Base-by-base conservation (phyloP, 768 basidiomycete genomes). In the Kwoniella botswanensis region DNA sequence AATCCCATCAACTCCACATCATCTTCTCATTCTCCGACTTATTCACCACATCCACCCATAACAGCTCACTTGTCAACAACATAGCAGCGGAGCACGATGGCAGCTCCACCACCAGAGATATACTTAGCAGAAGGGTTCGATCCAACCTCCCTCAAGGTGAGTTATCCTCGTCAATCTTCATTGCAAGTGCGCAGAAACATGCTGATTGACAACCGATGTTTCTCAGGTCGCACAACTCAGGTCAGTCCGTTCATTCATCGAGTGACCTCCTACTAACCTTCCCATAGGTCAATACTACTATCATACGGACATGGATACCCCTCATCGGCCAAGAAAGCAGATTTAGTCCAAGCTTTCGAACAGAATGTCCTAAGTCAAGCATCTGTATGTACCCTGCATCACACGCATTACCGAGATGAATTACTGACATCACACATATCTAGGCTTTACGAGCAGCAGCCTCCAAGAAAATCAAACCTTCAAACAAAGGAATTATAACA, bases 141-240 rank as follows among this genome's bases (percentile, higher is more conserved):
- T 54, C 63, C 78, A 0, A 69, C 46, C 35, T 54, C 70, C 0
- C 68, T 83, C 9, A 76, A 71, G 59, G 82, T 82, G 59, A 65
- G 80, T 75, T 9, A 18, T 1, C 54, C 52, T 43, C 21, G 50
- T 46, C 56, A 46, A 17, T n/a, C 26, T 7, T 21, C 11, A 17
- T 29, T 35, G 35, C 35, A 35, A 35, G 35, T 35, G 35, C 35
- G 4, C 35, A 35, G 24, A 35, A 53, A 65, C 29, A 18, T 42
- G 59, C 68, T 59, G 71, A 50, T 56, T 7, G 2, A 9, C 3
- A 41, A 26, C 50, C 7, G 22, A 43, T 11, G 53, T 55, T 15
- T 15, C 44, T 3, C 54, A 83, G 81, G 76, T 83, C 24, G 71
- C 82, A 18, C 82, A 83, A 73, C 72, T 83, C 15, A 71, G 79